Percentiles rank a stretch among this genome's conserved stretches.
phyloP scores from a whole-genome alignment of 1,284 basidiomycete species.

The Athelia psychrophila region DNA sequence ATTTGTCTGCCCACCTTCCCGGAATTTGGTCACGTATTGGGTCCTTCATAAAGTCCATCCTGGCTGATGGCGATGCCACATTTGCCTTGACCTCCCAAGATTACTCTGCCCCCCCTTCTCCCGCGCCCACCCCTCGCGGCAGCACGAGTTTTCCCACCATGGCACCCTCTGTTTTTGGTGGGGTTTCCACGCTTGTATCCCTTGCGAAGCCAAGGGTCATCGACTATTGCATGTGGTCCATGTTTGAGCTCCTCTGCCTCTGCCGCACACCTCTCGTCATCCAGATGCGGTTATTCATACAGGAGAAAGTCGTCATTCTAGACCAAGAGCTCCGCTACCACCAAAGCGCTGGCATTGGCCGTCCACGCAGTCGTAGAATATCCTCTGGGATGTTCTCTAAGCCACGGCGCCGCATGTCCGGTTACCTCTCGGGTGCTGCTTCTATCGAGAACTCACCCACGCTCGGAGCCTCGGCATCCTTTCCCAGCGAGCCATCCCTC shows the following conservation, averaged over 20 bases:
- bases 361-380: constrained; percentile 36
- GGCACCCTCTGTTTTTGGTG: constrained; percentile 17
- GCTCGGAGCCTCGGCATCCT: constrained; percentile 27
- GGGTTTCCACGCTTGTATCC: constrained; percentile 15
- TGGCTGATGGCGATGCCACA: constrained; percentile 56
- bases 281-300: constrained; percentile 61
- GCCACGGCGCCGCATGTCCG: constrained; percentile 41
- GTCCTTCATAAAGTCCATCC: constrained; percentile 41
- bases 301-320: constrained; percentile 55
- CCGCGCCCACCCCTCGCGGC: constrained; percentile 37
- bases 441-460: constrained; percentile 53
- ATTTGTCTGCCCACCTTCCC: constrained; percentile 50
- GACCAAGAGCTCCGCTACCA: constrained; percentile 44
- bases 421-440: constrained; percentile 32
- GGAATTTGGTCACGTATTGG: constrained; percentile 64
- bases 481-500: constrained; percentile 13
- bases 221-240: constrained; percentile 76
- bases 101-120: constrained; percentile 42
- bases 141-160: constrained; percentile 20
- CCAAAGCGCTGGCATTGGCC: constrained; percentile 21
- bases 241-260: constrained; percentile 65
- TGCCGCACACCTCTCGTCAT: constrained; percentile 62
- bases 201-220: constrained; percentile 50
- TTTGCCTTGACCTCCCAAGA: constrained; percentile 45
- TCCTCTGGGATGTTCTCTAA: constrained; percentile 45